phyloP scores from a whole-genome alignment of 352 stramenopile genomes.

The Phytophthora lateralis region DNA sequence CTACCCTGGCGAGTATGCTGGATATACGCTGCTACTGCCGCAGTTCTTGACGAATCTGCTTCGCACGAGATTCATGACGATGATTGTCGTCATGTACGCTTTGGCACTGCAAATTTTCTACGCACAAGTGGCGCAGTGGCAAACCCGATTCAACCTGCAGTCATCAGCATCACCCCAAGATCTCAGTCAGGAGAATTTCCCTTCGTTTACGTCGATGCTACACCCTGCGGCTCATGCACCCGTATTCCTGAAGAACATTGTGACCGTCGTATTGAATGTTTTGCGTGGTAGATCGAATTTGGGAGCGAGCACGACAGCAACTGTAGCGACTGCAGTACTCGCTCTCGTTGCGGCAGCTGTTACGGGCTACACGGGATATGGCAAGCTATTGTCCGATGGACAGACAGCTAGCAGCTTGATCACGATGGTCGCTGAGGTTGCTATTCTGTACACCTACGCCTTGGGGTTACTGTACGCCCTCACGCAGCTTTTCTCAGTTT shows the following conservation, averaged over 20 bases:
- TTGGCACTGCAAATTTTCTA: slow-evolving; percentile 70
- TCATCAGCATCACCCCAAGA: slow-evolving; percentile 26
- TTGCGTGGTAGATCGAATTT: slow-evolving; percentile 9
- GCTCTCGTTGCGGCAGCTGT: slow-evolving; percentile 12
- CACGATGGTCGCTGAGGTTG: slow-evolving; percentile 31
- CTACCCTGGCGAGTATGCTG: slow-evolving; percentile 48
- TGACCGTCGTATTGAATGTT: slow-evolving; percentile 5
- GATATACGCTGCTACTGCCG: slow-evolving; percentile 53
- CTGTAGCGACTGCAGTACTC: slow-evolving; percentile 12
- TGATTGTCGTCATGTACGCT: slow-evolving; percentile 70
- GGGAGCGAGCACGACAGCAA: slow-evolving; percentile 11
- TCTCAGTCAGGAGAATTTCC: slow-evolving; percentile 44
- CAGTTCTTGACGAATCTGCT: slow-evolving; percentile 57
- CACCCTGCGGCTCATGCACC: slow-evolving; percentile 55
- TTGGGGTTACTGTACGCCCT: slow-evolving; percentile 63
- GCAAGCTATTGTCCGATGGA: slow-evolving; percentile 7
- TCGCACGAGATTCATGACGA: slow-evolving; percentile 44
- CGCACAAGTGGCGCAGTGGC: slow-evolving; percentile 70
- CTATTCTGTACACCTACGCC: slow-evolving; percentile 56
- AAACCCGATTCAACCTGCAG: slow-evolving; percentile 63
- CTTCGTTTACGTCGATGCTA: slow-evolving; percentile 66
- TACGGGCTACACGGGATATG: slow-evolving; percentile 24
- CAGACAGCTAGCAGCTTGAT: slow-evolving; percentile 2
- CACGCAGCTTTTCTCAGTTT: slow-evolving; percentile 38
- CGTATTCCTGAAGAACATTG: slow-evolving; percentile 33